Conservation (phyloP, 164 flowering plant genomes). For the Vitis rotundifolia region DNA sequence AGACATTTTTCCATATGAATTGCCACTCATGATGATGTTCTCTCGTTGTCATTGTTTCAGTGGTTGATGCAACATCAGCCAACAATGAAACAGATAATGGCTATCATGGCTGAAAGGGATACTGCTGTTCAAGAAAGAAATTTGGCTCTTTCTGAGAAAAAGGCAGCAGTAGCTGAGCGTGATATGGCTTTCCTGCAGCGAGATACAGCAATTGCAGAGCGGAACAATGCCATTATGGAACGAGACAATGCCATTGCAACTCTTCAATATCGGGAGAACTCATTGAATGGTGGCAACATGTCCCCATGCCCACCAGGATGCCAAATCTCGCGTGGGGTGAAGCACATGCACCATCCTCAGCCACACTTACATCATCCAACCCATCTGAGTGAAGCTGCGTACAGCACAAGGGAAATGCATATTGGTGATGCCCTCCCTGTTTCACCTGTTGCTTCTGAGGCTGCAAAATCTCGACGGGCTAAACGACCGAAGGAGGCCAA, state of each 20-base stretch:
- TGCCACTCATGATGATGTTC: neutral
- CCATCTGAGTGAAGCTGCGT: slow-evolving; percentile 44
- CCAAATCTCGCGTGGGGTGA: slow-evolving; percentile 54
- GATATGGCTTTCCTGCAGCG: slow-evolving; percentile 70
- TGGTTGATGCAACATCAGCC: slow-evolving; percentile 78
- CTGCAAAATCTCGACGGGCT: slow-evolving; percentile 39
- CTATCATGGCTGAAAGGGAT: slow-evolving; percentile 72
- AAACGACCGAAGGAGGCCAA: slow-evolving; percentile 60
- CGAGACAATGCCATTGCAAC: slow-evolving; percentile 69
- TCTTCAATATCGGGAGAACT: slow-evolving; percentile 64
- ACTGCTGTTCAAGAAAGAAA: slow-evolving; percentile 74
- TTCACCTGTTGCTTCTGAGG: slow-evolving; percentile 40
- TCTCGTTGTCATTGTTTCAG: slow-evolving; percentile 26
- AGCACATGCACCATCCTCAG: slow-evolving; percentile 56
- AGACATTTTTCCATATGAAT: neutral
- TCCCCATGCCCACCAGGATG: slow-evolving; percentile 57
- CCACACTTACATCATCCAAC: slow-evolving; percentile 45
- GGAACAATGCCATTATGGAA: slow-evolving; percentile 61
- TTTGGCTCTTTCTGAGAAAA: slow-evolving; percentile 62
- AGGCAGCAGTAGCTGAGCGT: slow-evolving; percentile 60
- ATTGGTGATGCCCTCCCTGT: slow-evolving; percentile 42
- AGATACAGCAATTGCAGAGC: slow-evolving; percentile 57
- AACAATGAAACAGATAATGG: slow-evolving; percentile 75
- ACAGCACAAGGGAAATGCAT: slow-evolving; percentile 48
- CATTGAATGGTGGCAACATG: slow-evolving; percentile 37